phyloP scores from a whole-genome alignment of 1,284 basidiomycete genomes.

The Cryptococcus maquisensis region DNA sequence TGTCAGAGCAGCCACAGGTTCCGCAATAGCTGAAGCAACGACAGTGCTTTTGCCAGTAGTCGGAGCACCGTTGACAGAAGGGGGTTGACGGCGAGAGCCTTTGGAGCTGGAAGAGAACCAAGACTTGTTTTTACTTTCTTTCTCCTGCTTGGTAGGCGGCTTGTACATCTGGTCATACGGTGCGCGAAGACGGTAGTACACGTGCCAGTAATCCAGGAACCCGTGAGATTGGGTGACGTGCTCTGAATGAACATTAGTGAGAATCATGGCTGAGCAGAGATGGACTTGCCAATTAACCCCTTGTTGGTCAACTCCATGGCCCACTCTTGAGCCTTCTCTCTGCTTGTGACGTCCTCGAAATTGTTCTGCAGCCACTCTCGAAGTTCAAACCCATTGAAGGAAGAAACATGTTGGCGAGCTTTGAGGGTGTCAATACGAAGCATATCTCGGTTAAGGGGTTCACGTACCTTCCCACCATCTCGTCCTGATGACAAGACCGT shows the following conservation, averaged over 20 bases:
- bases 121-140: slow-evolving; percentile 24
- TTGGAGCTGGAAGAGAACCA: slow-evolving; percentile 26
- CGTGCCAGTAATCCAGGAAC: slow-evolving; percentile 75
- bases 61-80: background rate
- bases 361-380: slow-evolving; percentile 81
- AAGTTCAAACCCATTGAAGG: slow-evolving; percentile 80
- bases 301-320: slow-evolving; percentile 68
- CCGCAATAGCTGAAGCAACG: background rate
- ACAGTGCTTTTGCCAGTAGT: background rate
- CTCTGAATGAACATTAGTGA: slow-evolving; percentile 40
- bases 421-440: background rate
- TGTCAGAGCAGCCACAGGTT: background rate
- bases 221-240: slow-evolving; percentile 72
- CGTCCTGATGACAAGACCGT: slow-evolving; percentile 43
- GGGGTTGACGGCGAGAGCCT: background rate
- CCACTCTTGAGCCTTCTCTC: slow-evolving; percentile 73
- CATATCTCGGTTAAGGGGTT: background rate
- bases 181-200: slow-evolving; percentile 76
- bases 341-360: slow-evolving; percentile 74
- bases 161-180: slow-evolving; percentile 54
- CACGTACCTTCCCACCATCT: slow-evolving; percentile 44
- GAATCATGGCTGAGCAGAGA: background rate
- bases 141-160: slow-evolving; percentile 6
- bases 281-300: slow-evolving; percentile 60
- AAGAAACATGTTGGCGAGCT: slow-evolving; percentile 52